A percentile compares a stretch with the other conserved stretches of the same genome.
Conservation (phyloP, 1,284 basidiomycete species). For the Golubevia sp. region DNA sequence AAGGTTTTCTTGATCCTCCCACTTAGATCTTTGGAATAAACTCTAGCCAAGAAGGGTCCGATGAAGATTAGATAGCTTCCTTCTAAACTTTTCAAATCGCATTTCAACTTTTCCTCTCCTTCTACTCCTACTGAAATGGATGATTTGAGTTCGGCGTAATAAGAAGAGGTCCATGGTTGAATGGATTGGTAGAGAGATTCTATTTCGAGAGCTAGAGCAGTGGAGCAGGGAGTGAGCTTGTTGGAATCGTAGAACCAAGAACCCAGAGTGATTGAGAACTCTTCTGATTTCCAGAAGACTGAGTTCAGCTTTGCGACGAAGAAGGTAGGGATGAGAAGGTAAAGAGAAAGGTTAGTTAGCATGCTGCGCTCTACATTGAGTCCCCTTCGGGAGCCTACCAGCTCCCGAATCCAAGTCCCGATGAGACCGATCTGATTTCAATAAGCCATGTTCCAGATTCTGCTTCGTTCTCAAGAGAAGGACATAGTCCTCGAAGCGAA, state of each 20-base stretch:
- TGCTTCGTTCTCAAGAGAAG: too few species aligned
- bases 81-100: slow-evolving; percentile 28
- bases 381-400: too few species aligned
- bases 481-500: too few species aligned
- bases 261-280: slow-evolving; percentile 22
- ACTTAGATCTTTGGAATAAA: slow-evolving; percentile 34
- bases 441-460: too few species aligned
- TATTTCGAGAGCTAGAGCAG: slow-evolving; percentile 32
- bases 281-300: slow-evolving; percentile 37
- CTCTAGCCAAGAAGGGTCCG: slow-evolving; percentile 33
- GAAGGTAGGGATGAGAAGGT: neutral
- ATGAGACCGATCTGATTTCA: too few species aligned
- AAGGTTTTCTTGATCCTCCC: slow-evolving; percentile 36
- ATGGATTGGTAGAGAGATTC: slow-evolving; percentile 17
- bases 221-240: slow-evolving; percentile 27
- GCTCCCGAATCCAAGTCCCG: too few species aligned
- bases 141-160: slow-evolving; percentile 42
- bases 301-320: slow-evolving; percentile 9
- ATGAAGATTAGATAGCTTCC: slow-evolving; percentile 45
- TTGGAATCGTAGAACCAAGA: slow-evolving; percentile 41
- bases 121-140: slow-evolving; percentile 35
- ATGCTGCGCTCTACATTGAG: too few species aligned
- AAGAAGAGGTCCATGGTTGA: slow-evolving; percentile 36
- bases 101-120: slow-evolving; percentile 44
- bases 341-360: too few species aligned